Conservation (phyloP, 2,329 filamentous ascomycete genomes). For the Aspergillus sp. region DNA sequence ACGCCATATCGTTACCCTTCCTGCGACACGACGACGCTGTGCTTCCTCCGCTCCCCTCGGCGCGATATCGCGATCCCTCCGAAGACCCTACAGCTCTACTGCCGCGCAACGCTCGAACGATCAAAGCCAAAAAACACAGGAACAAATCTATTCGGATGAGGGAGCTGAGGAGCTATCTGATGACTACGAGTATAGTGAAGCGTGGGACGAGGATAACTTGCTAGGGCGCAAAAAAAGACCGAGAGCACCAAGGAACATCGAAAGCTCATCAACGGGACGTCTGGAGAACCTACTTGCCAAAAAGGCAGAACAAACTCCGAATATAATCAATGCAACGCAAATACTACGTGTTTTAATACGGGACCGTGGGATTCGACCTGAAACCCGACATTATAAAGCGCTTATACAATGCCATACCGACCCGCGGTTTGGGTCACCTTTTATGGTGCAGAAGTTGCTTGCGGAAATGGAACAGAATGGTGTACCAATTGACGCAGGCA, state of each 20-base stretch:
- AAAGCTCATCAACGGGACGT: constrained; percentile 15
- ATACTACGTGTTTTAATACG: constrained; percentile 41
- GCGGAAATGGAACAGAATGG: constrained; percentile 66
- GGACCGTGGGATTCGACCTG: constrained; percentile 37
- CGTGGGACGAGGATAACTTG: neutral
- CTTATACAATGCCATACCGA: constrained; percentile 72
- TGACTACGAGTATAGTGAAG: neutral
- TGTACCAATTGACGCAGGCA: constrained; percentile 63
- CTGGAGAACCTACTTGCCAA: constrained; percentile 31
- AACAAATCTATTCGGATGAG: neutral
- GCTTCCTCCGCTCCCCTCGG: neutral
- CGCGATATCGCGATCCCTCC: constrained; percentile 14
- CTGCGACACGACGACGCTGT: constrained; percentile 12
- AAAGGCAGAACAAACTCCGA: constrained; percentile 17
- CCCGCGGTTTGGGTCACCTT: constrained; percentile 63
- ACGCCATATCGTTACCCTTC: constrained; percentile 14
- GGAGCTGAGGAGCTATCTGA: no score
- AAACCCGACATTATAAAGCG: constrained; percentile 62
- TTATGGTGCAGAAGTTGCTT: constrained; percentile 63
- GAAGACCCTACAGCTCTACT: constrained; percentile 22
- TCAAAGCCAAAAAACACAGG: neutral
- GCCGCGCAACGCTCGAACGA: neutral
- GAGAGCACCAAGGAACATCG: constrained; percentile 20
- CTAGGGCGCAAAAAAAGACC: neutral
- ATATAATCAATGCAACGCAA: constrained; percentile 27